Conservation (phyloP, 2,329 filamentous ascomycete species). For the Paraphaeosphaeria minitans region DNA sequence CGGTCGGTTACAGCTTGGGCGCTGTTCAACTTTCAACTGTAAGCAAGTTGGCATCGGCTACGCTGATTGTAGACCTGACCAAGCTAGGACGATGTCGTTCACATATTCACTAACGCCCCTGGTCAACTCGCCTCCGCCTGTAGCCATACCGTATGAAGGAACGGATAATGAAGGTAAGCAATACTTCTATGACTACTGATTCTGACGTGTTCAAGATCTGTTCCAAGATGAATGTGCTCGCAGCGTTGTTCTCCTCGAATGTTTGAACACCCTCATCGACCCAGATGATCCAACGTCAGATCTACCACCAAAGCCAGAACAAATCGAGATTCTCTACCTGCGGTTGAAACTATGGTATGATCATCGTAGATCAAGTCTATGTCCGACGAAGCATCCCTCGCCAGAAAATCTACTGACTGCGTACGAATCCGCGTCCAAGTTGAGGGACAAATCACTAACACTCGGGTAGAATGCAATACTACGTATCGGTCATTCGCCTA, state of each 20-base stretch:
- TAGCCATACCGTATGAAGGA: slow-evolving; percentile 30
- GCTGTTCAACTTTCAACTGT: slow-evolving; percentile 42
- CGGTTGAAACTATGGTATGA: slow-evolving; percentile 33
- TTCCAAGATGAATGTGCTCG: slow-evolving; percentile 36
- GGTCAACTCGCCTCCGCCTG: slow-evolving; percentile 27
- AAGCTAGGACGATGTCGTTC: slow-evolving; percentile 32
- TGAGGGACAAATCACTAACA: slow-evolving; percentile 15
- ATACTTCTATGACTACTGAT: not conserved
- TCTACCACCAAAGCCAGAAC: slow-evolving; percentile 19
- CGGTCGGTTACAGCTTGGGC: slow-evolving; percentile 38
- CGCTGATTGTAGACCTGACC: slow-evolving; percentile 13
- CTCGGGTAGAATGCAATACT: slow-evolving; percentile 29
- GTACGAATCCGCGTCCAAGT: slow-evolving; percentile 21
- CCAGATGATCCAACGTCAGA: slow-evolving; percentile 11
- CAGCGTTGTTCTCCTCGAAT: slow-evolving; percentile 32
- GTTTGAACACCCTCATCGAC: slow-evolving; percentile 21
- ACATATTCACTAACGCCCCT: slow-evolving; percentile 30
- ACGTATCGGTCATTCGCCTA: slow-evolving; percentile 32
- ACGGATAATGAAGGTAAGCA: slow-evolving; percentile 27
- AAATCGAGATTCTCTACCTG: slow-evolving; percentile 28
- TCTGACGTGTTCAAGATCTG: slow-evolving; percentile 22
- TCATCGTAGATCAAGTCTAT: slow-evolving; percentile 19
- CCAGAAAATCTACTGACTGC: slow-evolving; percentile 34
- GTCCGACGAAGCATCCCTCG: slow-evolving; percentile 27
- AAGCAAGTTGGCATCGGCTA: slow-evolving; percentile 4